These are phyloP conservation scores for Durotheca rogersii DNA, from an alignment of 495 filamentous ascomycete genomes.

Conservation along the genomic window DNA sequence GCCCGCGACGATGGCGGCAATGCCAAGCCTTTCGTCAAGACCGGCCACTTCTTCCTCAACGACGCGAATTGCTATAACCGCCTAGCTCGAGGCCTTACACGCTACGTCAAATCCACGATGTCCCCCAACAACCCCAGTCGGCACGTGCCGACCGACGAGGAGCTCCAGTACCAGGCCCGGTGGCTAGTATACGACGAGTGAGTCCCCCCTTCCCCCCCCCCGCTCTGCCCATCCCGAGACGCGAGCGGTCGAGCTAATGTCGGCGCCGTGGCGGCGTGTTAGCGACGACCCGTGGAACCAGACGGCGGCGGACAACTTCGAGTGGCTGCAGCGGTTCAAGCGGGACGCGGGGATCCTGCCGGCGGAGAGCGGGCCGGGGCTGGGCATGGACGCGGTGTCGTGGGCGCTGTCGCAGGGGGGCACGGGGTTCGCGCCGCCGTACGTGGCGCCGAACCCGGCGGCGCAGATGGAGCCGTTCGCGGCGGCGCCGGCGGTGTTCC, in stretches of 20 bases:
- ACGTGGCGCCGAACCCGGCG: constrained; percentile 36
- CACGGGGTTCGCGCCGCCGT: constrained; percentile 52
- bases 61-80: constrained; percentile 58
- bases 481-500: constrained; percentile 28
- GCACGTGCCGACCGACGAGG: constrained; percentile 54
- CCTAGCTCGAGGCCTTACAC: constrained; percentile 48
- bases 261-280: constrained; percentile 11
- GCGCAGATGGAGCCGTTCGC: constrained; percentile 20
- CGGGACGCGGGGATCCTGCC: constrained; percentile 59
- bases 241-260: constrained; percentile 33
- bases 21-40: constrained; percentile 25
- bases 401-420: constrained; percentile 48
- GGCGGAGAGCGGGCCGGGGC: constrained; percentile 44
- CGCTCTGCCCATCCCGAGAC: background rate
- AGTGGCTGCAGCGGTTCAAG: constrained; percentile 71
- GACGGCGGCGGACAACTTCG: constrained; percentile 69
- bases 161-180: constrained; percentile 57
- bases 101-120: constrained; percentile 50
- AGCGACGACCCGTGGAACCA: constrained; percentile 73
- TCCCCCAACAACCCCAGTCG: constrained; percentile 55
- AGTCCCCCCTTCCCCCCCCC: constrained; percentile 12
- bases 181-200: constrained; percentile 58
- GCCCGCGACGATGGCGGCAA: background rate
- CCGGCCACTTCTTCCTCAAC: constrained; percentile 45
- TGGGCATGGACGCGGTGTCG: constrained; percentile 31